A percentile compares a stretch with the other conserved stretches of the same genome.
These are phyloP conservation scores for Dipteronia sinensis DNA, from an alignment of 345 rosid species.

Conservation along the genomic window DNA sequence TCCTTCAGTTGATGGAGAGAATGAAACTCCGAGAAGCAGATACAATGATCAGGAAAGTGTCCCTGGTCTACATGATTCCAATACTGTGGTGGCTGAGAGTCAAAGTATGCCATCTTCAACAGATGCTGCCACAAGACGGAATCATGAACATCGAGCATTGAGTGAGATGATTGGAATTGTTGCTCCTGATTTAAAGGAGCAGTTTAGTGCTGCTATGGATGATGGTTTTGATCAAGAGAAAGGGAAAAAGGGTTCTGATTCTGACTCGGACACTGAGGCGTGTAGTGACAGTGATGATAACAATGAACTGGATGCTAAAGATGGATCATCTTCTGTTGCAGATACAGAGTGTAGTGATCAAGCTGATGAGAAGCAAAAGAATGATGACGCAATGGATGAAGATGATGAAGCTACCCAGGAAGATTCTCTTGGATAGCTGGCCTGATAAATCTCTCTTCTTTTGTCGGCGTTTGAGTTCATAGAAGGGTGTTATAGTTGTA, in stretches of 20 bases:
- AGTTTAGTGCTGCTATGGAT: slow-evolving; percentile 36
- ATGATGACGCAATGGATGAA: slow-evolving; percentile 52
- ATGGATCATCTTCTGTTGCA: slow-evolving; percentile 36
- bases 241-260: slow-evolving; percentile 37
- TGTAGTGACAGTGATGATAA: slow-evolving; percentile 42
- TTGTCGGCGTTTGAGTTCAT: neutral
- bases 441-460: slow-evolving; percentile 5
- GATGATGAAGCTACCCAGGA: slow-evolving; percentile 53
- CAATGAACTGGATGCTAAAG: slow-evolving; percentile 13
- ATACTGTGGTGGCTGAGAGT: slow-evolving; percentile 52
- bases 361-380: slow-evolving; percentile 36
- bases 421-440: slow-evolving; percentile 35
- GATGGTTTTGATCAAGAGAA: slow-evolving; percentile 33
- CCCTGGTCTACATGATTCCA: slow-evolving; percentile 43
- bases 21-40: slow-evolving; percentile 57
- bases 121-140: slow-evolving; percentile 31
- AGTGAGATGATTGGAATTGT: slow-evolving; percentile 68
- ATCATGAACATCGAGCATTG: slow-evolving; percentile 46
- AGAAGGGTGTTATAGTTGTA: slow-evolving; percentile 1
- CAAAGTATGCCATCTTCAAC: slow-evolving; percentile 55
- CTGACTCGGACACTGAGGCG: slow-evolving; percentile 61
- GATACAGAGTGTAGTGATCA: slow-evolving; percentile 47
- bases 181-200: slow-evolving; percentile 61
- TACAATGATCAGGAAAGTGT: slow-evolving; percentile 46
- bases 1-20: slow-evolving; percentile 79